Percentiles rank a stretch among this genome's conserved stretches.
Conservation (phyloP, 1,284 basidiomycete species). For the Boletus albobrunnescens region DNA sequence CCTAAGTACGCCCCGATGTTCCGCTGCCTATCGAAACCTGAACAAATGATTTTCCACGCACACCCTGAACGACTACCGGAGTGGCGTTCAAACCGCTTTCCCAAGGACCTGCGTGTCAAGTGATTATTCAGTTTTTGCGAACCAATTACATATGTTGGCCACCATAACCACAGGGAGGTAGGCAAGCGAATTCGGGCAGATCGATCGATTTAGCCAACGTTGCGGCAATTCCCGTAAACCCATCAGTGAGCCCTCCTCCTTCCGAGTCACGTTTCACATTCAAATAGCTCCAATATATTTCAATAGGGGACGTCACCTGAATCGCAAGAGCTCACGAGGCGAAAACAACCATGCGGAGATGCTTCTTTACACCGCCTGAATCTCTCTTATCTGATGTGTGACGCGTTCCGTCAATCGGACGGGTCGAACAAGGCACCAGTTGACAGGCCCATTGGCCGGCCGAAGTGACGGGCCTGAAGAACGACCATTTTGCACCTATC, state of each 20-base stretch:
- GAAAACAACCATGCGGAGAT: constrained; percentile 28
- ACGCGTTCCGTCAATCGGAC: constrained; percentile 4
- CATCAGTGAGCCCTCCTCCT: constrained; percentile 9
- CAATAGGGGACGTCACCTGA: constrained; percentile 1
- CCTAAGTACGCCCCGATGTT: neutral
- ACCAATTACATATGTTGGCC: neutral
- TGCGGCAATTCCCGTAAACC: constrained; percentile 12
- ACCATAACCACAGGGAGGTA: neutral
- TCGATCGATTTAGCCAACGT: constrained; percentile 15
- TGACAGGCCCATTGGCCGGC: too few relatives aligned
- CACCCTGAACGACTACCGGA: constrained; percentile 1
- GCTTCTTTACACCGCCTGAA: constrained; percentile 6
- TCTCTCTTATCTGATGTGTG: constrained; percentile 10
- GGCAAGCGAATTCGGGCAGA: constrained; percentile 2
- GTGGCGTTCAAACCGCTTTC: constrained; percentile 6
- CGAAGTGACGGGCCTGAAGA: constrained; percentile 1
- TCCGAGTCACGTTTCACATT: constrained; percentile 6
- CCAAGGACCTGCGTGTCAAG: constrained; percentile 4
- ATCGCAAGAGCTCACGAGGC: constrained; percentile 1
- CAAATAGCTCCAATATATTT: constrained; percentile 3
- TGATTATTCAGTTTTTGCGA: neutral
- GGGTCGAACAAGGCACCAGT: constrained; percentile 19
- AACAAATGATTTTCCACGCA: constrained; percentile 1
- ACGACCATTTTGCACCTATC: neutral
- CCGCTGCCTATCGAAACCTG: neutral